Evolutionary conservation across 352 stramenopile species (phyloP), one percentile per base, ranked within the genome.

Genomic region (Elongisporangium anandrum): DNA sequence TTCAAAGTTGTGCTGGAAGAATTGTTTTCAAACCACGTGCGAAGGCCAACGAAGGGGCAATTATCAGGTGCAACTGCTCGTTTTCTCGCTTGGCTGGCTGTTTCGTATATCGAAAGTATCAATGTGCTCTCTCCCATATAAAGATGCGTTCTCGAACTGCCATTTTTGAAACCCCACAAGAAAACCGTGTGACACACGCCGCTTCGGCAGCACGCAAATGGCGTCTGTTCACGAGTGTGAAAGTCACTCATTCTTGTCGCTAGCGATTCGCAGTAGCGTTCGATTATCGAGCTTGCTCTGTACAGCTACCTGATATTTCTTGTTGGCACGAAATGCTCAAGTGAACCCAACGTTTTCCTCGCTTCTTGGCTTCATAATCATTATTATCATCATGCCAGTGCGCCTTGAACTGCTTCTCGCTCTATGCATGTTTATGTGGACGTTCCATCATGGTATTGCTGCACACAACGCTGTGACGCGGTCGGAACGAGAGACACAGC

Each of bases 401-500:
- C 10, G 34, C 13, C 34, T 45, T 12, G 5, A 17, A 16, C 10
- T 45, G 34, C 1, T 45, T 45, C 34, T 45, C 5, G 9, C 5
- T 0, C 34, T 45, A 2, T 17, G 34, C 34, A 3, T 45, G 1
- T 5, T 17, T 17, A 17, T 45, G 10, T 7, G 34, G 10, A 4
- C 13, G 17, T 17, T 0, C 34, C 34, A 17, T 17, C 2, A 12
- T 45, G 34, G 34, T 3, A 45, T 7, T 45, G 10, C 9, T 2
- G 34, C 34, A 4, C 34, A 45, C 17, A 10, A 13, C 20, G 2
- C 17, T 10, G 22, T 20, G 22, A 22, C 47, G 49, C 56, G 16
- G 29, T 49, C 9, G 57, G 20, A n/a, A 6, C 34, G 16, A 39
- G 47, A 6, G 1, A 56, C 57, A 8, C 59, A 68, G 19, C 79